Percentiles rank a stretch among this genome's conserved stretches.
phyloP scores from a whole-genome alignment of 176 grass and related monocot genomes.

The Tillandsia fasciculata region DNA sequence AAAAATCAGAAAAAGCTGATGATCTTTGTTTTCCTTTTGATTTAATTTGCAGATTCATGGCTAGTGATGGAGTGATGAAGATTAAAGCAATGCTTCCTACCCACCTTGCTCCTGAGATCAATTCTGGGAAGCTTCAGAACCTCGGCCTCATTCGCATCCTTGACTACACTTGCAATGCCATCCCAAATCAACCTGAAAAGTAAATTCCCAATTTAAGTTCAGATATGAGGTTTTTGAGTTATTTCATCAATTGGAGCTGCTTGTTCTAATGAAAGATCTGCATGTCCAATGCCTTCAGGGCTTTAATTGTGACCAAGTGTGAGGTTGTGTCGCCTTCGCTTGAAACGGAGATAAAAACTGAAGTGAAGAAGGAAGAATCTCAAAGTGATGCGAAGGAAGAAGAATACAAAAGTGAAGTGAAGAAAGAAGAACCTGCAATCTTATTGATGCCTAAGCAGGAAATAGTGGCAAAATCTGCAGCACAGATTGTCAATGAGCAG shows the following conservation, averaged over 20 bases:
- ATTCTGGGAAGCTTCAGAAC: conserved; percentile 70
- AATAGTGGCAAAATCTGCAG: conserved; percentile 40
- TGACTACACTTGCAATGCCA: conserved; percentile 65
- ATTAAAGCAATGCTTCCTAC: conserved; percentile 78
- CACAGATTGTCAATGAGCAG: conserved; percentile 80
- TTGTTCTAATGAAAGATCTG: background rate
- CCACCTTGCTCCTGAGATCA: conserved; percentile 47
- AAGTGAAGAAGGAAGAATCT: conserved; percentile 33
- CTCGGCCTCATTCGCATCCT: conserved; percentile 67
- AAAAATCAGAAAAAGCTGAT: background rate
- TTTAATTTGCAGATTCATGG: conserved; percentile 50
- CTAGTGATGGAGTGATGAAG: conserved; percentile 71
- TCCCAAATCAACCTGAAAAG: conserved; percentile 40
- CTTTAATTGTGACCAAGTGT: conserved; percentile 72
- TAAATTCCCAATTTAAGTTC: background rate
- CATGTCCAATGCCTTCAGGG: conserved; percentile 27
- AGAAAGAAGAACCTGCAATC: conserved; percentile 12
- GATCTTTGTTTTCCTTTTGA: conserved; percentile 4
- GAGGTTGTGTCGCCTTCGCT: conserved; percentile 49
- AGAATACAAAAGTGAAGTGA: conserved; percentile 8
- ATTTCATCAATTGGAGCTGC: background rate
- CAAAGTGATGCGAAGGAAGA: conserved; percentile 21
- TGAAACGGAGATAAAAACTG: conserved; percentile 55
- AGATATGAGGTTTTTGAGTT: background rate
- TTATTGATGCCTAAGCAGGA: conserved; percentile 61